Evolutionary conservation across 345 rosid genomes (phyloP), one percentile per base, ranked within the genome.

Genomic region (Citrus sp.): DNA sequence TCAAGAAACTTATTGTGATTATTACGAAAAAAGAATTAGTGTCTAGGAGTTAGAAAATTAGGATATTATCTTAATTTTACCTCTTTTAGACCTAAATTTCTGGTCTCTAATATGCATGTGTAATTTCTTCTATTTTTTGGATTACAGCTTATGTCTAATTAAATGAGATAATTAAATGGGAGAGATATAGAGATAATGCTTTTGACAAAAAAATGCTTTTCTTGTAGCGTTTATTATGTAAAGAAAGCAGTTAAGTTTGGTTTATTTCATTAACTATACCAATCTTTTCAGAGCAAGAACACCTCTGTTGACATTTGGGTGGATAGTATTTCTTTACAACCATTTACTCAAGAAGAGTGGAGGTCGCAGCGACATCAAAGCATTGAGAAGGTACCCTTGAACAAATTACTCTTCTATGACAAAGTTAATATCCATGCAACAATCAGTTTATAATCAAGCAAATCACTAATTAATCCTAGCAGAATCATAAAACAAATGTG

Each of bases 311-410:
- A 91, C 70, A 86, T 95, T 46, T 88, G 94, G 92, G 89, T 93
- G 8, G 98, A 91, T 77, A 93, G 95, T 77, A 59, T 95, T 72
- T 95, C 98, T 0, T 34, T 95, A 69, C 97, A 93, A 74, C 95
- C 96, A 66, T 95, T 95, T 80, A 89, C 97, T 3, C 80, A 70
- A 56, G 74, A 92, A 70, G 88, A 95, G 21, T 95, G 98, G 98
- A 78, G 37, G 27, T 88, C 96, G 66, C 99, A 95, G 70, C 97
- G 83, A 30, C 72, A 83, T 21, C 79, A 84, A 73, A 86, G 87
- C 85, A 82, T 87, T 72, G 46, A 82, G 58, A 86, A 89, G 87
- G 97, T 61, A 62, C 7, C 22, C 37, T 38, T 35, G n/a, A 3
- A 30, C 6, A 30, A 65, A 34, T 54, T 54, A 54, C 58, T 54